These are phyloP conservation scores for Xylariomycetidae sp. DNA, from an alignment of 2,329 filamentous ascomycete species.

Conservation along the genomic window DNA sequence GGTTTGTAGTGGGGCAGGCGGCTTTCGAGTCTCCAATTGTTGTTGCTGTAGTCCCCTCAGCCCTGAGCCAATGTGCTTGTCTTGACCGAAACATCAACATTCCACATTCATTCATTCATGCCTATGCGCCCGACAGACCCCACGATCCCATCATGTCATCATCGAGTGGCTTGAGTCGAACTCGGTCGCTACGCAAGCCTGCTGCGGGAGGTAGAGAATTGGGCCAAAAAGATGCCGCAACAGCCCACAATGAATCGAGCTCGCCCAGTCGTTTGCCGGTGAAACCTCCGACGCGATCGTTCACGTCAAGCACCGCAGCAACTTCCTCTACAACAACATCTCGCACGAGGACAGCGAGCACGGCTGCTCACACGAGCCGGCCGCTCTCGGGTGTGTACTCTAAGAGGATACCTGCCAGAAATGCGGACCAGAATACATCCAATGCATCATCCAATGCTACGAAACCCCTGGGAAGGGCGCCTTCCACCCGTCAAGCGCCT, in stretches of 20 bases:
- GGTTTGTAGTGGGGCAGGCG: too few relatives aligned
- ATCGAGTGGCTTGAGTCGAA: slow-evolving; percentile 34
- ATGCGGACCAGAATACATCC: slow-evolving; percentile 8
- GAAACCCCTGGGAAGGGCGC: slow-evolving; percentile 20
- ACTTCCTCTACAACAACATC: too few relatives aligned
- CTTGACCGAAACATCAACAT: slow-evolving; percentile 13
- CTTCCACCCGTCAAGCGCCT: slow-evolving; percentile 19
- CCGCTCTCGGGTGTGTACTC: slow-evolving; percentile 13
- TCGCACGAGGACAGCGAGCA: too few relatives aligned
- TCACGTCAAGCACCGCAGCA: slow-evolving; percentile 20
- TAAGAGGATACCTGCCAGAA: slow-evolving; percentile 5
- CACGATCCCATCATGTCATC: slow-evolving; percentile 38
- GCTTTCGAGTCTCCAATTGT: too few relatives aligned
- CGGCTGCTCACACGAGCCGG: slow-evolving; percentile 12
- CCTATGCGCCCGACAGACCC: too few relatives aligned
- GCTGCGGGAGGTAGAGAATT: slow-evolving; percentile 13
- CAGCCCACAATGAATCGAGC: slow-evolving; percentile 23
- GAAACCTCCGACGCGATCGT: slow-evolving; percentile 36
- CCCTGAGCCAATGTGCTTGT: too few relatives aligned
- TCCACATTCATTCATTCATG: slow-evolving; percentile 6
- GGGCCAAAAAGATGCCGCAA: slow-evolving; percentile 11
- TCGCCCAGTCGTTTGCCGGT: slow-evolving; percentile 49
- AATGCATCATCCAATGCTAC: slow-evolving; percentile 11
- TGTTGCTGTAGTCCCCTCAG: too few relatives aligned
- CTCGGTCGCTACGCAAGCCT: slow-evolving; percentile 45